phyloP scores from a whole-genome alignment of 495 filamentous ascomycete genomes.

The Talaromyces stipitatus region DNA sequence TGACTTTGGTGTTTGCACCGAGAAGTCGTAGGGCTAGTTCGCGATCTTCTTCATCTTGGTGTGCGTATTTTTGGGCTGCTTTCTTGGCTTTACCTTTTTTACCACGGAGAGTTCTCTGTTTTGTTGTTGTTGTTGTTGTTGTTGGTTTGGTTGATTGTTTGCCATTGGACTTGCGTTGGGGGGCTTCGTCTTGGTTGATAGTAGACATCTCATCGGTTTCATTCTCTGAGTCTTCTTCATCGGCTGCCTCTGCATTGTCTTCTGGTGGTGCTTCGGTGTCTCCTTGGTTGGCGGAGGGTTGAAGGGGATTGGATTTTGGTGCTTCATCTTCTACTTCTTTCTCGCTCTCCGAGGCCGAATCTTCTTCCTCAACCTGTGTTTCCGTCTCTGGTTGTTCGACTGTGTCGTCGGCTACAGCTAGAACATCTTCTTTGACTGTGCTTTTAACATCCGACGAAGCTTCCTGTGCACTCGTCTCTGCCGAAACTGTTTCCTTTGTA shows the following conservation, averaged over 20 bases:
- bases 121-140: slow-evolving; percentile 11
- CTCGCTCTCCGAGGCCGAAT: slow-evolving; percentile 23
- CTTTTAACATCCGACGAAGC: slow-evolving; percentile 3
- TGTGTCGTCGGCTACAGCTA: not conserved
- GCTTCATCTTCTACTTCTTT: slow-evolving; percentile 13
- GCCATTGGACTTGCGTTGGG: not conserved
- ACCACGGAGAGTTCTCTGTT: slow-evolving; percentile 54
- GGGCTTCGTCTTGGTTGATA: slow-evolving; percentile 6
- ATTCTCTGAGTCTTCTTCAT: slow-evolving; percentile 19
- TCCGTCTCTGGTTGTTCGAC: not conserved
- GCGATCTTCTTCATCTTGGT: slow-evolving; percentile 92
- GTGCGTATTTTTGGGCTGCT: slow-evolving; percentile 79
- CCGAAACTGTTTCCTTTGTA: not conserved
- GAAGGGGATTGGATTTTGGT: slow-evolving; percentile 3
- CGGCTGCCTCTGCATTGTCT: slow-evolving; percentile 22
- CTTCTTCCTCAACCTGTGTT: slow-evolving; percentile 18
- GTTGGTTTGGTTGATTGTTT: slow-evolving; percentile 5
- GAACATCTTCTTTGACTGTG: slow-evolving; percentile 1
- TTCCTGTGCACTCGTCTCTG: slow-evolving; percentile 8
- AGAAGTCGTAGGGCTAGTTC: slow-evolving; percentile 72
- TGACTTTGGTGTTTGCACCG: slow-evolving; percentile 55
- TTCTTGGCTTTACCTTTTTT: slow-evolving; percentile 84
- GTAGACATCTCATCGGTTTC: slow-evolving; percentile 11
- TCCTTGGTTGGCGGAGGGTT: not conserved
- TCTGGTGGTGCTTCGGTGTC: slow-evolving; percentile 12